Evolutionary conservation across 1,284 basidiomycete species (phyloP).

Genomic region (Rhodofomes roseus): DNA sequence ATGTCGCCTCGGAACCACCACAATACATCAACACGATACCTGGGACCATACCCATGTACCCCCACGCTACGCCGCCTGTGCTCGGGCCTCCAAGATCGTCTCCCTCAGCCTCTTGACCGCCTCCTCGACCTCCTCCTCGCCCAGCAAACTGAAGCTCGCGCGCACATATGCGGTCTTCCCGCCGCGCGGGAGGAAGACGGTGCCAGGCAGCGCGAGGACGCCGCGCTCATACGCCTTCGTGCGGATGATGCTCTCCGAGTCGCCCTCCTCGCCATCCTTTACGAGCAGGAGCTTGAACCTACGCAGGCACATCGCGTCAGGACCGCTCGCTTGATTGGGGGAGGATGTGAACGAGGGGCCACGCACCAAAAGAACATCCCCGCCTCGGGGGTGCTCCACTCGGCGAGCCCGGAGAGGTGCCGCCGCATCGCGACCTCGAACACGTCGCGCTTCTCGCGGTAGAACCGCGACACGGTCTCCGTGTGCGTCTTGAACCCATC

Average conservation of each 20-base stretch:
- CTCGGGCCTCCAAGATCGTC: constrained; percentile 59
- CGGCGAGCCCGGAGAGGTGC: constrained; percentile 74
- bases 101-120: constrained; percentile 67
- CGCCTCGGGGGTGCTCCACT: constrained; percentile 84
- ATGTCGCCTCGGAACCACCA: too few relatives aligned
- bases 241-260: constrained; percentile 74
- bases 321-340: too few relatives aligned
- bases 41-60: neutral
- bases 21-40: too few relatives aligned
- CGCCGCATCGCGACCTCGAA: constrained; percentile 77
- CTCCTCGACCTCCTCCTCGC: constrained; percentile 71
- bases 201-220: constrained; percentile 89
- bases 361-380: constrained; percentile 87
- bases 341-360: neutral
- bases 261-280: constrained; percentile 42
- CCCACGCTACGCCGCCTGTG: neutral
- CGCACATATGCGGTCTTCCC: constrained; percentile 72
- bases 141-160: constrained; percentile 74
- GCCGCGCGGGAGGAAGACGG: constrained; percentile 72
- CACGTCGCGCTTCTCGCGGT: constrained; percentile 73
- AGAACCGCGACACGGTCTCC: constrained; percentile 72
- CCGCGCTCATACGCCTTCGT: constrained; percentile 79
- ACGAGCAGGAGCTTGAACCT: constrained; percentile 68
- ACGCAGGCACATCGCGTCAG: neutral
- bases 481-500: constrained; percentile 79